Evolutionary conservation across 441 rosid species (phyloP).

Genomic region (Pelargonium fulgidum): DNA sequence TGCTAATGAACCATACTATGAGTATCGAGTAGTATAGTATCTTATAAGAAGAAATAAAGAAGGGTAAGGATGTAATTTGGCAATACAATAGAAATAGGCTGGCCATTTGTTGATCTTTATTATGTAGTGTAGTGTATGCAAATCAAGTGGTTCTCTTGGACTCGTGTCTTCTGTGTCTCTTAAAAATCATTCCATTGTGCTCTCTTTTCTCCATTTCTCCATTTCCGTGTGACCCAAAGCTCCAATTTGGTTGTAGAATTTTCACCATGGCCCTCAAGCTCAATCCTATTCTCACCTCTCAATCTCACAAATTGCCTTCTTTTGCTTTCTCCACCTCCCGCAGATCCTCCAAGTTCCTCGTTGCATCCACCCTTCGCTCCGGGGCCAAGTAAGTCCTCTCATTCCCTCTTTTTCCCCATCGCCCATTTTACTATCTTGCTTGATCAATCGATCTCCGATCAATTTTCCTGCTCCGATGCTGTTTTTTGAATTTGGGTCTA

Average conservation of each 20-base stretch:
- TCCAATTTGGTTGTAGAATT: background rate
- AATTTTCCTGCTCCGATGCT: background rate
- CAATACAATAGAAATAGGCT: too few species aligned
- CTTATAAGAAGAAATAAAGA: too few species aligned
- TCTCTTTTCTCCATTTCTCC: background rate
- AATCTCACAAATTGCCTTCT: background rate
- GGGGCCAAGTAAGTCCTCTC: background rate
- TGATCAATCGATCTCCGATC: background rate
- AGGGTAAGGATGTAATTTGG: too few species aligned
- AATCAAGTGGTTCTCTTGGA: background rate
- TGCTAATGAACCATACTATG: too few species aligned
- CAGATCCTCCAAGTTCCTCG: background rate
- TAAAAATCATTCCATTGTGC: background rate
- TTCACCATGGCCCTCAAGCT: background rate
- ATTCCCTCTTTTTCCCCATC: background rate
- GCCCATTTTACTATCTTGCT: background rate
- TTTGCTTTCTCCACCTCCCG: background rate
- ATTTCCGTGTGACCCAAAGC: background rate
- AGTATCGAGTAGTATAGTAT: too few species aligned
- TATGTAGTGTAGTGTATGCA: too few species aligned
- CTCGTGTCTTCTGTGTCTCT: background rate
- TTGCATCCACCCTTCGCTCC: background rate
- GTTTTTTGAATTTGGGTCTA: background rate
- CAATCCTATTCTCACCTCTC: background rate
- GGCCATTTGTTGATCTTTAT: too few species aligned